phyloP scores from a whole-genome alignment of 805 yeast genomes.

The Hanseniaspora singularis region DNA sequence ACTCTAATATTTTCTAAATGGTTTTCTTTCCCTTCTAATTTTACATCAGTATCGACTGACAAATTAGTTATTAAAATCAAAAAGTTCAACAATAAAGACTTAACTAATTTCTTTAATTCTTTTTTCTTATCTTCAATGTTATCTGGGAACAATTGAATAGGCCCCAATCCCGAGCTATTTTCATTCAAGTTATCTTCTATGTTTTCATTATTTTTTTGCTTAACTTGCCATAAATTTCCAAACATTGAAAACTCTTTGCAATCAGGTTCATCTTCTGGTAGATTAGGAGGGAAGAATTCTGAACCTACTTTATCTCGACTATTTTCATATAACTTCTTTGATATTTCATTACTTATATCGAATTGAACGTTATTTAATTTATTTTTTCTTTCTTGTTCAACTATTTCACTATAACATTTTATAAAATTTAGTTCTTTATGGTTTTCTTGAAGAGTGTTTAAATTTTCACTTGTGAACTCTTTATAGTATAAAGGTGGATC shows the following conservation, averaged over 20 bases:
- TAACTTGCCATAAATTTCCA: constrained; percentile 64
- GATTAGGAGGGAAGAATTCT: constrained; percentile 13
- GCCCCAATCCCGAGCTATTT: constrained; percentile 47
- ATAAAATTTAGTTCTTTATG: constrained; percentile 16
- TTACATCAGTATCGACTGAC: constrained; percentile 49
- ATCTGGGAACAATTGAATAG: constrained; percentile 51
- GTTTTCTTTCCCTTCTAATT: constrained; percentile 29
- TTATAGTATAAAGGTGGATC: constrained; percentile 83
- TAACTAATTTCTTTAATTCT: constrained; percentile 68
- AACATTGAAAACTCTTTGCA: constrained; percentile 66
- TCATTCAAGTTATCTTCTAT: constrained; percentile 44
- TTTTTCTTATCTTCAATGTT: constrained; percentile 42
- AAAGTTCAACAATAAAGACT: constrained; percentile 67
- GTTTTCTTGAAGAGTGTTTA: constrained; percentile 26
- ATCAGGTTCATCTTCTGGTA: constrained; percentile 36
- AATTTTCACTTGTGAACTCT: constrained; percentile 59
- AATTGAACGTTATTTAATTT: constrained; percentile 10
- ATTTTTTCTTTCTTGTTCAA: constrained; percentile 18
- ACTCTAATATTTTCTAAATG: constrained; percentile 72
- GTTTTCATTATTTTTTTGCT: neutral
- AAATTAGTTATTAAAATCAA: constrained; percentile 71
- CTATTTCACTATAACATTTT: constrained; percentile 20
- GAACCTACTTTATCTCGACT: constrained; percentile 18
- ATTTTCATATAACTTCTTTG: constrained; percentile 18
- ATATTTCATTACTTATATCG: constrained; percentile 15